Evolutionary conservation across 2,329 filamentous ascomycete genomes (phyloP).

Genomic region (Aspergillus neoniger): DNA sequence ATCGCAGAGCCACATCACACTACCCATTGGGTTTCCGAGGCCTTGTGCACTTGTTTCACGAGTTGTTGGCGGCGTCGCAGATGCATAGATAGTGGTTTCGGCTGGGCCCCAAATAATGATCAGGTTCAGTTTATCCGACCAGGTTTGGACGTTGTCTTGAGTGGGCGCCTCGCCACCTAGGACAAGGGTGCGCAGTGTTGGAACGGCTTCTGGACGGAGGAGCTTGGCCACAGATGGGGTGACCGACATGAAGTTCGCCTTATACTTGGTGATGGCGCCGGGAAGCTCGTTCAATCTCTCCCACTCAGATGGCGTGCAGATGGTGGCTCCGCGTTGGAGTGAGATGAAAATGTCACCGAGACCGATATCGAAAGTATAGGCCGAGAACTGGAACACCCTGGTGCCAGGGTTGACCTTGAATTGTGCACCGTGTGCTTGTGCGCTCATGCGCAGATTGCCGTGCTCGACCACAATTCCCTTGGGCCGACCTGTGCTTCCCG

Average conservation of each 20-base stretch:
- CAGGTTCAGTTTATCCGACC: background rate
- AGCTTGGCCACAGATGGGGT: slow-evolving; percentile 8
- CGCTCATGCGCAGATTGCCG: background rate
- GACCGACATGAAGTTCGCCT: background rate
- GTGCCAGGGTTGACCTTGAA: background rate
- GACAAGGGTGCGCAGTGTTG: slow-evolving; percentile 4
- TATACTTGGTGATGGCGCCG: background rate
- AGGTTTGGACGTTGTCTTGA: background rate
- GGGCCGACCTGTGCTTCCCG: background rate
- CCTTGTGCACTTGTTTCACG: background rate
- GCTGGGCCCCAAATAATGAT: slow-evolving; percentile 5
- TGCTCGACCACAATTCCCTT: slow-evolving; percentile 7
- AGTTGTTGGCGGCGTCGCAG: background rate
- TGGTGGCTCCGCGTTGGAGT: slow-evolving; percentile 1
- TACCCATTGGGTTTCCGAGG: slow-evolving; percentile 8
- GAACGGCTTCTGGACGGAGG: slow-evolving; percentile 5
- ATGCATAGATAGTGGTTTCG: slow-evolving; percentile 9
- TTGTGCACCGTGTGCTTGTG: background rate
- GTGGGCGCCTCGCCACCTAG: background rate
- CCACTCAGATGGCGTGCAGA: slow-evolving; percentile 5
- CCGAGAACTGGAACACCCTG: slow-evolving; percentile 11
- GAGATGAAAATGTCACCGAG: slow-evolving; percentile 6
- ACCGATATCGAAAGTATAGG: slow-evolving; percentile 8
- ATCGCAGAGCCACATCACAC: slow-evolving; percentile 6
- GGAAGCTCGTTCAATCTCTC: slow-evolving; percentile 1